These are phyloP conservation scores for Botrytis tulipae DNA, from an alignment of 2,329 filamentous ascomycete species.

Conservation along the genomic window DNA sequence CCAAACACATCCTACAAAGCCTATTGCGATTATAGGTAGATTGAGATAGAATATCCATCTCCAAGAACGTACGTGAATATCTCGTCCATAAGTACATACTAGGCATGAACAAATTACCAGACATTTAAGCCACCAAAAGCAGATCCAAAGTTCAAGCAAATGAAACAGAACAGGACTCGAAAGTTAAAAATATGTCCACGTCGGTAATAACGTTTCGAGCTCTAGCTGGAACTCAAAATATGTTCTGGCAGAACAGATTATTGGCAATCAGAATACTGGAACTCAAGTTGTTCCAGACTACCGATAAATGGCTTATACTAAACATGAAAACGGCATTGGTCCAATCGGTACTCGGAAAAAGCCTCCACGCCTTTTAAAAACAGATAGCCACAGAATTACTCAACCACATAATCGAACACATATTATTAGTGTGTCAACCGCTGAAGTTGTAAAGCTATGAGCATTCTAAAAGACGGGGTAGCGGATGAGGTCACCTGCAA, in stretches of 20 bases:
- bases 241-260: neutral
- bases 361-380: too few species aligned
- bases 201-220: neutral
- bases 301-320: neutral
- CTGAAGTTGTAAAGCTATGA: neutral
- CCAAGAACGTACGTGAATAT: constrained; percentile 26
- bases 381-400: neutral
- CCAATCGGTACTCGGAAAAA: neutral
- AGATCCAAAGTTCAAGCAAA: neutral
- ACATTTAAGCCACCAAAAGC: neutral
- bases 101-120: neutral
- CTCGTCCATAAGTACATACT: neutral
- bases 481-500: neutral
- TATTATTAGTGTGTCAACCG: neutral
- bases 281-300: neutral
- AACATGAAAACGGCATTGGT: neutral
- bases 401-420: neutral
- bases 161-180: neutral
- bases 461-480: neutral
- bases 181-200: neutral
- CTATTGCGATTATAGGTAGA: constrained; percentile 29
- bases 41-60: constrained; percentile 33
- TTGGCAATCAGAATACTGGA: neutral
- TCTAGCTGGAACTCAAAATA: neutral
- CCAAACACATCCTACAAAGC: constrained; percentile 26